Evolutionary conservation across 208 protist genomes (phyloP).

Genomic region (Wallacemonas sp.): DNA sequence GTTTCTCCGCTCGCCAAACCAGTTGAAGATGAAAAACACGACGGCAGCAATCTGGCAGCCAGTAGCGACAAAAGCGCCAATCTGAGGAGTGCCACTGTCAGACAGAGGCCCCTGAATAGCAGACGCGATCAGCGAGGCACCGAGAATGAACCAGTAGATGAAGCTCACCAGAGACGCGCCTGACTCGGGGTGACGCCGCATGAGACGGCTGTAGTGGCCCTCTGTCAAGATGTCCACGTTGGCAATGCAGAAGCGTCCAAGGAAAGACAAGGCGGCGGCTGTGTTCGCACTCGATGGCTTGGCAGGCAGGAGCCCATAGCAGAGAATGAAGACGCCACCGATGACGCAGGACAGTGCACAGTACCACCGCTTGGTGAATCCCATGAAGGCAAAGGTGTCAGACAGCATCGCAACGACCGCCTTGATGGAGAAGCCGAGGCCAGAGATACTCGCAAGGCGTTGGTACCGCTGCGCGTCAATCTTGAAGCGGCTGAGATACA

Average conservation of each 20-base stretch:
- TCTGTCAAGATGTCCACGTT: conserved; percentile 35
- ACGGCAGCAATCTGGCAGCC: conserved; percentile 15
- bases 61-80: conserved; percentile 21
- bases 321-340: conserved; percentile 21
- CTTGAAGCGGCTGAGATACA: conserved; percentile 23
- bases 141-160: conserved; percentile 36
- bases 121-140: conserved; percentile 21
- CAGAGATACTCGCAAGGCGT: conserved; percentile 20
- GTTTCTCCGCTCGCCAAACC: conserved; percentile 26
- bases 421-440: conserved; percentile 36
- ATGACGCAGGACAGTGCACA: conserved; percentile 23
- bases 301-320: conserved; percentile 21
- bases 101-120: conserved; percentile 24
- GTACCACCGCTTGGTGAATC: conserved; percentile 38
- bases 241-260: conserved; percentile 27
- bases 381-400: conserved; percentile 28
- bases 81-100: conserved; percentile 18
- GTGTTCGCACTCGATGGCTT: conserved; percentile 17
- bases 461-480: conserved; percentile 33
- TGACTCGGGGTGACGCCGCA: conserved; percentile 27
- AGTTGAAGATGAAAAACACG: conserved; percentile 32
- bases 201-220: conserved; percentile 39
- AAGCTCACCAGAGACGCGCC: conserved; percentile 32
- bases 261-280: conserved; percentile 15
- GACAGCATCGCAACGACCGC: conserved; percentile 28